Percentiles rank a stretch among this genome's conserved stretches.
Conservation (phyloP, 257 asterid species). For the Cynanchum wilfordii region DNA sequence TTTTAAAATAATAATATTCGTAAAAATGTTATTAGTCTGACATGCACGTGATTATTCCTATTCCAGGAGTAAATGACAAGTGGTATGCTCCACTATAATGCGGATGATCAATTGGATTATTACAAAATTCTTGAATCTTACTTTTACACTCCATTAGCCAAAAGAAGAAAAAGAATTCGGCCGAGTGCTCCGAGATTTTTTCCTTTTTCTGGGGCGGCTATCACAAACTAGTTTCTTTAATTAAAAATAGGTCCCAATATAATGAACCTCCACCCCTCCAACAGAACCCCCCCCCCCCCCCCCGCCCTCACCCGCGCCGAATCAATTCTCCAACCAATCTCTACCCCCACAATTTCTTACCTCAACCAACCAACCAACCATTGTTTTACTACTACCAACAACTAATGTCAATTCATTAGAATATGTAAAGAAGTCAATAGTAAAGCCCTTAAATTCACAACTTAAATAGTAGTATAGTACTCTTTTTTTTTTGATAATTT, state of each 20-base stretch:
- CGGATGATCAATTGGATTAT: not conserved
- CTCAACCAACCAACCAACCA: conserved; percentile 5
- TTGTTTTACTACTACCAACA: too few relatives aligned
- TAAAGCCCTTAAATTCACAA: not conserved
- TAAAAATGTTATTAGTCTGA: not conserved
- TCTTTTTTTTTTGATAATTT: too few relatives aligned
- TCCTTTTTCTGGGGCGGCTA: not conserved
- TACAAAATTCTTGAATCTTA: conserved; percentile 10
- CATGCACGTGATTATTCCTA: not conserved
- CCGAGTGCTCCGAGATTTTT: not conserved
- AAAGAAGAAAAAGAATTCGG: not conserved
- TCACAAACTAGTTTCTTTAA: not conserved
- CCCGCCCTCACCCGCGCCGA: too few relatives aligned
- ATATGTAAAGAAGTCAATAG: not conserved
- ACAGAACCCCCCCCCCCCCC: too few relatives aligned
- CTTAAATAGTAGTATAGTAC: too few relatives aligned
- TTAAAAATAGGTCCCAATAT: not conserved
- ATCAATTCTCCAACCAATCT: conserved; percentile 5
- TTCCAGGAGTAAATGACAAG: not conserved
- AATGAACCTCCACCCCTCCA: not conserved
- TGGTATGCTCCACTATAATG: not conserved
- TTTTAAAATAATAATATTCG: too few relatives aligned
- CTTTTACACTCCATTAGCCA: conserved; percentile 13
- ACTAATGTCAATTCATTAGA: not conserved
- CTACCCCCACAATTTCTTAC: not conserved